These are phyloP conservation scores for Oenanthe sinensis DNA, from an alignment of 129 eudicot genomes.

Conservation along the genomic window DNA sequence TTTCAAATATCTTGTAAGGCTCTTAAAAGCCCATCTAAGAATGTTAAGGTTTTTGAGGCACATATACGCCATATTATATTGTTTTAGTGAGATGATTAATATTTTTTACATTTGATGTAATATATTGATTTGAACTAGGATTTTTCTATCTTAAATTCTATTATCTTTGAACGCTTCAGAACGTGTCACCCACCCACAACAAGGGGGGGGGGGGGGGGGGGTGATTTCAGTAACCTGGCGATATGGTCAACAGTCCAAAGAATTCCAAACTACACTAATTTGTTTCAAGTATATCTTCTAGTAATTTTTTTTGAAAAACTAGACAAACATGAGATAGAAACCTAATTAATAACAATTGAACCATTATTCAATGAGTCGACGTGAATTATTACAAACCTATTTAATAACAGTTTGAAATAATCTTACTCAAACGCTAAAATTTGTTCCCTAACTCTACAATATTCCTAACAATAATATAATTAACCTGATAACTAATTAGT, in stretches of 20 bases:
- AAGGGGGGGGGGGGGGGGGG: too few species aligned
- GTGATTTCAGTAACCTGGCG: conserved; percentile 69
- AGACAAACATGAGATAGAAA: neutral
- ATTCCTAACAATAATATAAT: neutral
- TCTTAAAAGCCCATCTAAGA: too few species aligned
- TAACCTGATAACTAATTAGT: neutral
- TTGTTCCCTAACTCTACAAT: neutral
- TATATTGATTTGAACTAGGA: too few species aligned
- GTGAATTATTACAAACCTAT: neutral
- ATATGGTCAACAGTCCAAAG: neutral
- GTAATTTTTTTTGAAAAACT: neutral
- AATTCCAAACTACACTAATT: neutral
- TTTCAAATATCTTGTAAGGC: too few species aligned
- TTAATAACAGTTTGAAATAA: neutral
- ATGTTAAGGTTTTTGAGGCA: too few species aligned
- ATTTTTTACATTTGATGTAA: too few species aligned
- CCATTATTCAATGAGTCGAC: neutral
- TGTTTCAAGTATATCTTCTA: neutral
- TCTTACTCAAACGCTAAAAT: neutral
- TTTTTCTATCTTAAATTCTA: too few species aligned
- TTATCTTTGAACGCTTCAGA: too few species aligned
- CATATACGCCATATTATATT: too few species aligned
- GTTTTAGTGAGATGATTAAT: too few species aligned
- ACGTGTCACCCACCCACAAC: too few species aligned
- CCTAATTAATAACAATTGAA: too few species aligned